Conservation (phyloP, 371 early-diverging fungal genomes). For the Conidiobolus coronatus region DNA sequence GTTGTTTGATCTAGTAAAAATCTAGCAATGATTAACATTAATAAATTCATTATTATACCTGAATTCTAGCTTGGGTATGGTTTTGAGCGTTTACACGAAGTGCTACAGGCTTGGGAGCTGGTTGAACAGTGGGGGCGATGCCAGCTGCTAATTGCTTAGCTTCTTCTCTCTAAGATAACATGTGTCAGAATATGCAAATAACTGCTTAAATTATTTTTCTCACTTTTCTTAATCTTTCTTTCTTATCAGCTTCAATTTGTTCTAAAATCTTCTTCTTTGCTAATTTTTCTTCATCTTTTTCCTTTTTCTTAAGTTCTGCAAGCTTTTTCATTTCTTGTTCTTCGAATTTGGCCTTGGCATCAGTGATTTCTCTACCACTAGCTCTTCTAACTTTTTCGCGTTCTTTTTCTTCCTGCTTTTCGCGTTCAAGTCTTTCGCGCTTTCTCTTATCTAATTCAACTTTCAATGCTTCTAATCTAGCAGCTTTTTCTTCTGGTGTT, state of each 20-base stretch:
- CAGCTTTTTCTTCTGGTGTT: constrained; percentile 62
- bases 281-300: constrained; percentile 52
- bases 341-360: constrained; percentile 42
- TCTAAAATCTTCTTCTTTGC: constrained; percentile 57
- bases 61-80: too few species aligned
- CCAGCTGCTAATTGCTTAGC: too few species aligned
- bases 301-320: constrained; percentile 39
- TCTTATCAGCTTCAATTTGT: constrained; percentile 71
- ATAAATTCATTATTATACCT: too few species aligned
- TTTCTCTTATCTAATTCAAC: constrained; percentile 32
- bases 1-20: too few species aligned
- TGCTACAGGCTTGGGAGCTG: too few species aligned
- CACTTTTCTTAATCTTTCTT: constrained; percentile 18
- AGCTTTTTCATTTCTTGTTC: constrained; percentile 49
- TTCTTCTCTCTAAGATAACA: too few species aligned
- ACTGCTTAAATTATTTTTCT: too few species aligned
- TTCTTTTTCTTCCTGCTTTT: constrained; percentile 42
- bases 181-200: too few species aligned
- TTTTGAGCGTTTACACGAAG: too few species aligned
- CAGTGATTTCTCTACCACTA: constrained; percentile 53
- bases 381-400: constrained; percentile 56
- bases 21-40: too few species aligned
- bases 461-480: constrained; percentile 53
- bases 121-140: too few species aligned
- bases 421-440: constrained; percentile 28